Percentiles rank a stretch among this genome's conserved stretches.
phyloP scores from a whole-genome alignment of 371 early-diverging fungal species.

The Cokeromyces recurvatus region DNA sequence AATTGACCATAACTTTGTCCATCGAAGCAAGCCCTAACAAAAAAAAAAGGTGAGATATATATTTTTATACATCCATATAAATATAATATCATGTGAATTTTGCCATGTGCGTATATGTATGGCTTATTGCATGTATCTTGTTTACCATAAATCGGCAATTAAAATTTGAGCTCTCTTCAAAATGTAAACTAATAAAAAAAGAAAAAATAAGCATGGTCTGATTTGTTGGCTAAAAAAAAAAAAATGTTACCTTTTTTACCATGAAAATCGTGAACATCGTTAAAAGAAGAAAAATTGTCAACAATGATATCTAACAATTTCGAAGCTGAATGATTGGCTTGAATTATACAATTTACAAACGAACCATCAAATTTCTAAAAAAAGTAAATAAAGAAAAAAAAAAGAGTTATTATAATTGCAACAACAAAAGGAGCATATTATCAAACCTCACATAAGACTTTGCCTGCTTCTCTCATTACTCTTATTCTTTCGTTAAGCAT shows the following conservation, averaged over 20 bases:
- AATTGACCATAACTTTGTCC: slow-evolving; percentile 62
- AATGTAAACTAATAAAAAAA: slow-evolving; percentile 47
- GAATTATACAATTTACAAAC: slow-evolving; percentile 58
- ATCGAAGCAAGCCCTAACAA: slow-evolving; percentile 78
- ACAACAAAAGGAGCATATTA: too few species aligned
- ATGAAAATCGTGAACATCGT: slow-evolving; percentile 60
- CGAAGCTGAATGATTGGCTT: slow-evolving; percentile 52
- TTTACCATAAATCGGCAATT: slow-evolving; percentile 83
- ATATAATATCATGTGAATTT: neutral
- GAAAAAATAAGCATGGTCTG: too few species aligned
- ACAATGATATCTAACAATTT: slow-evolving; percentile 57
- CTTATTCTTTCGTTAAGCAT: slow-evolving; percentile 58
- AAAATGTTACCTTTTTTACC: slow-evolving; percentile 49
- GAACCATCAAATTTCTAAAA: slow-evolving; percentile 62
- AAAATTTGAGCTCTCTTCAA: slow-evolving; percentile 88
- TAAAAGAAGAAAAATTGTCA: slow-evolving; percentile 65
- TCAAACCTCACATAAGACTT: slow-evolving; percentile 57
- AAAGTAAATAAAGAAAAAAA: neutral
- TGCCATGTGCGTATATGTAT: too few species aligned
- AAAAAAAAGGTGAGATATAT: too few species aligned
- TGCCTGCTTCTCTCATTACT: slow-evolving; percentile 68
- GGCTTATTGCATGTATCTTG: neutral
- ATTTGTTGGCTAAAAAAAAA: neutral
- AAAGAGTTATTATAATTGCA: neutral
- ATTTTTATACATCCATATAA: too few species aligned